Percentiles rank a stretch among this genome's conserved stretches.
Evolutionary conservation across 345 rosid species (phyloP).

Genomic region (Syzygium aqueum): DNA sequence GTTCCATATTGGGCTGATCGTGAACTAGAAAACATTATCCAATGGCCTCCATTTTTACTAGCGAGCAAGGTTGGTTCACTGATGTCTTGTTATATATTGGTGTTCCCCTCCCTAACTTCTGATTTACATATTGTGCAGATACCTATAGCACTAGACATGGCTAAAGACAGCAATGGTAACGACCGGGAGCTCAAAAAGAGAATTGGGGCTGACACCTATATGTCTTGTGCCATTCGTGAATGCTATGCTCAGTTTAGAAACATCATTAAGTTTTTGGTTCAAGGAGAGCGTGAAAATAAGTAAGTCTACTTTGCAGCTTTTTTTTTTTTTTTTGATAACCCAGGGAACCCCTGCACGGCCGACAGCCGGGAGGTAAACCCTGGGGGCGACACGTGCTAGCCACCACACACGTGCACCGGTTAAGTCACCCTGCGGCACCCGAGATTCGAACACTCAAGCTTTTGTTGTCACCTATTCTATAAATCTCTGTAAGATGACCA

Average conservation of each 20-base stretch:
- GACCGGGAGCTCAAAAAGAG: constrained; percentile 87
- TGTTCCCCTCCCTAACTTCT: background rate
- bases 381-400: no score
- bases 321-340: no score
- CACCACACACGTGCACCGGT: no score
- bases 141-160: constrained; percentile 99
- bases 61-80: constrained; percentile 81
- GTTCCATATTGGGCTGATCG: constrained; percentile 99
- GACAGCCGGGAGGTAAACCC: no score
- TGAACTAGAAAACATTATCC: constrained; percentile 60
- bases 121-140: constrained; percentile 35
- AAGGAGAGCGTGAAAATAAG: constrained; percentile 56
- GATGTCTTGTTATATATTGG: background rate
- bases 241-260: constrained; percentile 92
- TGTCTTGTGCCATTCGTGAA: constrained; percentile 90
- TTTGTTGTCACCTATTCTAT: background rate
- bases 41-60: constrained; percentile 97
- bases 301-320: constrained; percentile 30
- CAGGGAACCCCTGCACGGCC: no score
- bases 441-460: no score
- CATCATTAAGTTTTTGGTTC: constrained; percentile 72
- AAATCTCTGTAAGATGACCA: background rate
- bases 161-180: constrained; percentile 89
- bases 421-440: no score
- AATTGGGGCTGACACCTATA: constrained; percentile 61